Percentiles rank a stretch among this genome's conserved stretches.
Conservation (phyloP, 495 filamentous ascomycete species). For the Talaromyces liani region DNA sequence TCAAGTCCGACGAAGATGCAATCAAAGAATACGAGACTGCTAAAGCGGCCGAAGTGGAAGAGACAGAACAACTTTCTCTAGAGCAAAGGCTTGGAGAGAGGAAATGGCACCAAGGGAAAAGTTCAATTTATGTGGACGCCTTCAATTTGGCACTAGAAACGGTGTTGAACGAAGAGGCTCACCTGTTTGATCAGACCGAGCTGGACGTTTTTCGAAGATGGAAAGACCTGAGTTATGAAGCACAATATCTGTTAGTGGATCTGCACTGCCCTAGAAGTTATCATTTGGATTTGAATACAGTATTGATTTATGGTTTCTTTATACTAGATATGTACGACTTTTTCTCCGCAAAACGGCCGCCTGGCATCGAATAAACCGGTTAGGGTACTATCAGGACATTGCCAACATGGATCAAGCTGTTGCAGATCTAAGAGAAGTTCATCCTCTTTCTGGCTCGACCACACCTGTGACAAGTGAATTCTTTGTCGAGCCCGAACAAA, state of each 20-base stretch:
- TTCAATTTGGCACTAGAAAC: slow-evolving; percentile 92
- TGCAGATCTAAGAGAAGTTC: slow-evolving; percentile 40
- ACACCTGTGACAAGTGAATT: slow-evolving; percentile 24
- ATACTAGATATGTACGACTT: slow-evolving; percentile 71
- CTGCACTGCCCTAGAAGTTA: background rate
- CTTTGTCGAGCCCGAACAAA: slow-evolving; percentile 33
- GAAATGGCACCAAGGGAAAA: slow-evolving; percentile 56
- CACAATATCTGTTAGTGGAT: slow-evolving; percentile 74
- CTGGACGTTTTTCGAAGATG: slow-evolving; percentile 70
- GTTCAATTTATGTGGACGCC: slow-evolving; percentile 94
- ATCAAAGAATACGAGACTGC: slow-evolving; percentile 75
- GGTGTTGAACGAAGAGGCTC: slow-evolving; percentile 80
- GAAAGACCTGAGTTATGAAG: slow-evolving; percentile 69
- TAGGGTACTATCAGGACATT: slow-evolving; percentile 80
- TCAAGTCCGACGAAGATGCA: slow-evolving; percentile 60
- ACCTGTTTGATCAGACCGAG: slow-evolving; percentile 80
- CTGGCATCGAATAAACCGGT: slow-evolving; percentile 77
- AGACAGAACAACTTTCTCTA: slow-evolving; percentile 25
- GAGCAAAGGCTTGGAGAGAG: slow-evolving; percentile 44
- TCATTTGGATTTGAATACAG: background rate
- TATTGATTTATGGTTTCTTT: slow-evolving; percentile 7
- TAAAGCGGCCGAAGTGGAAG: slow-evolving; percentile 26
- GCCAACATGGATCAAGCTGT: slow-evolving; percentile 61
- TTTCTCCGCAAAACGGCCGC: slow-evolving; percentile 92
- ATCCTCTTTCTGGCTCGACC: slow-evolving; percentile 31